phyloP scores from a whole-genome alignment of 164 flowering plant species.

The Euptelea pleiosperma region DNA sequence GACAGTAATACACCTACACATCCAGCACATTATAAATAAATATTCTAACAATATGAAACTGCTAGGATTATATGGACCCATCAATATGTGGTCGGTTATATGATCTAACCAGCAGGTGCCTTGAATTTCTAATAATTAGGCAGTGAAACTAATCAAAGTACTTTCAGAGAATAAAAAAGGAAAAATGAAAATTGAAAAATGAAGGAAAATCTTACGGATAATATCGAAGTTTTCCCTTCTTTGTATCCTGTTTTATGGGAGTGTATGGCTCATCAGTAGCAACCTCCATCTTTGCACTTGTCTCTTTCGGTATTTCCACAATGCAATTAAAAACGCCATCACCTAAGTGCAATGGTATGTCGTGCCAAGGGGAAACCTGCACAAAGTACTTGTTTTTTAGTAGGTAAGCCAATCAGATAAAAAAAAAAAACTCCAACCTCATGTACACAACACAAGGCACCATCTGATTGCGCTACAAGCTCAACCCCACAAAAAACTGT shows the following conservation, averaged over 20 bases:
- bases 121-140: no score
- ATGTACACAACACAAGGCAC: not conserved
- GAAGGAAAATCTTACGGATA: slow-evolving; percentile 71
- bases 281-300: slow-evolving; percentile 98
- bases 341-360: slow-evolving; percentile 80
- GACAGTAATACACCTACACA: no score
- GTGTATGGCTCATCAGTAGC: slow-evolving; percentile 87
- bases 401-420: no score
- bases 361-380: slow-evolving; percentile 98
- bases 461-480: not conserved
- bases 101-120: no score
- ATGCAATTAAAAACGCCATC: slow-evolving; percentile 81
- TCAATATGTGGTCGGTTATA: no score
- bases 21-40: no score
- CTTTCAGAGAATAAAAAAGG: not conserved
- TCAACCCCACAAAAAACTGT: no score
- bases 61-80: no score
- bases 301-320: slow-evolving; percentile 93
- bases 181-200: no score
- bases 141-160: not conserved
- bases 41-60: no score
- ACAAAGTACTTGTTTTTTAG: no score
- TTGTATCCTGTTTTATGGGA: slow-evolving; percentile 96
- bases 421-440: not conserved
- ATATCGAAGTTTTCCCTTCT: slow-evolving; percentile 91